These are phyloP conservation scores for Moesziomyces globuligerus DNA, from an alignment of 1,284 basidiomycete species.

Conservation along the genomic window DNA sequence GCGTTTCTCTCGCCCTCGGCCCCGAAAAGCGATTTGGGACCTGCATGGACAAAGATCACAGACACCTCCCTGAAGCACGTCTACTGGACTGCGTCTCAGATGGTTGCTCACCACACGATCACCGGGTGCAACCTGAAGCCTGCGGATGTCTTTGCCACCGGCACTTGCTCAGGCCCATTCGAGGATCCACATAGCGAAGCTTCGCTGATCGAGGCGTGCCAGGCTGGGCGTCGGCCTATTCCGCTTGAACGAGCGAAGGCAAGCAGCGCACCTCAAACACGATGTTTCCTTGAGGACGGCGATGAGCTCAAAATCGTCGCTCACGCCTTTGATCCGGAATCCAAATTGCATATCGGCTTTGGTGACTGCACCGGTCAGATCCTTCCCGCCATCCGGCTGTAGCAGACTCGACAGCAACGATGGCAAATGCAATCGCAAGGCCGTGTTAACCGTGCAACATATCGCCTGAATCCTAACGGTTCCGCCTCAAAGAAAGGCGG, in stretches of 20 bases:
- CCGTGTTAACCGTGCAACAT: too few relatives aligned
- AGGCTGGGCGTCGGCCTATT: constrained; percentile 13
- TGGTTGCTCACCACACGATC: constrained; percentile 33
- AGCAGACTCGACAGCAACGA: too few relatives aligned
- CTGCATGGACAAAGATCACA: constrained; percentile 18
- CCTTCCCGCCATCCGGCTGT: not conserved
- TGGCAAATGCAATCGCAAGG: too few relatives aligned
- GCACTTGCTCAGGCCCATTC: constrained; percentile 23
- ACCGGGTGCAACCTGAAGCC: constrained; percentile 24
- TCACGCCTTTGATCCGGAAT: constrained; percentile 4
- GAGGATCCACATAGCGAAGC: constrained; percentile 12
- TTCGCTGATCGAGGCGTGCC: constrained; percentile 18
- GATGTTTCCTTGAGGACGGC: constrained; percentile 8
- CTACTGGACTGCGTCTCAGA: constrained; percentile 37
- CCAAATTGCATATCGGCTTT: constrained; percentile 15
- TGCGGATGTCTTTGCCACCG: constrained; percentile 31
- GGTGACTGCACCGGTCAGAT: constrained; percentile 15
- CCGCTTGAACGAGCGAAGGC: not conserved
- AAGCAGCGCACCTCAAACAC: not conserved
- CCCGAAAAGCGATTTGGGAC: not conserved
- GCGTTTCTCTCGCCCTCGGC: constrained; percentile 7
- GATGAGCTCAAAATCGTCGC: constrained; percentile 10
- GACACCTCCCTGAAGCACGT: constrained; percentile 22
- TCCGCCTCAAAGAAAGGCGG: too few relatives aligned
- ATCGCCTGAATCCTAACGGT: too few relatives aligned